Conservation (phyloP, 179 eudicot genomes). For the Actinidia arguta region DNA sequence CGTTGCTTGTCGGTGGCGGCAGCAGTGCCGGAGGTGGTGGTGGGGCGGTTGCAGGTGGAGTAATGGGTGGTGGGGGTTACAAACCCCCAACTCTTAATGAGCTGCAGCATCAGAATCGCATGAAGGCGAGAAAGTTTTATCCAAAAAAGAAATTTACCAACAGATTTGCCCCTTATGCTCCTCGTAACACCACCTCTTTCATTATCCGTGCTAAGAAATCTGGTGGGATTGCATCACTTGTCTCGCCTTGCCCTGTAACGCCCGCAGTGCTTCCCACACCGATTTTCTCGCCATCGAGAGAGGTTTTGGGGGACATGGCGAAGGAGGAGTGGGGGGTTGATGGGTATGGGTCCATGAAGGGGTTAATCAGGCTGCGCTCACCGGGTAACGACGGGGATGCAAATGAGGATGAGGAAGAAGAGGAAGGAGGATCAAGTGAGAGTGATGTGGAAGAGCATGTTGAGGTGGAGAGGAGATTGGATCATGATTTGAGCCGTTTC, state of each 20-base stretch:
- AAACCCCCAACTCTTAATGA: constrained; percentile 71
- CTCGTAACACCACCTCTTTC: constrained; percentile 88
- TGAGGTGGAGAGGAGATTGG: constrained; percentile 96
- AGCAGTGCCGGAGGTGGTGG: constrained; percentile 3
- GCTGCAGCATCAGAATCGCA: constrained; percentile 79
- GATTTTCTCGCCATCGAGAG: constrained; percentile 87
- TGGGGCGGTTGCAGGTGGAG: constrained; percentile 26
- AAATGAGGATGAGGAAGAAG: constrained; percentile 84
- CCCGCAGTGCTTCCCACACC: constrained; percentile 96
- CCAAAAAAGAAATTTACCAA: constrained; percentile 66
- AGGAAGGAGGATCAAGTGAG: constrained; percentile 85
- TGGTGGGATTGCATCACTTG: constrained; percentile 85
- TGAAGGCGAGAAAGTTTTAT: constrained; percentile 70
- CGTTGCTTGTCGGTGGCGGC: constrained; percentile 19
- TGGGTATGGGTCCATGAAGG: constrained; percentile 98
- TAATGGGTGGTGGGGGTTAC: constrained; percentile 36
- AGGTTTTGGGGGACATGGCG: constrained; percentile 94
- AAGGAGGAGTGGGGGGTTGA: constrained; percentile 99
- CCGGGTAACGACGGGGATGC: constrained; percentile 69
- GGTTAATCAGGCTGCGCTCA: constrained; percentile 88
- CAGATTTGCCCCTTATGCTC: constrained; percentile 88
- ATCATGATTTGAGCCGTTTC: constrained; percentile 93
- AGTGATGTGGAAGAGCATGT: constrained; percentile 99
- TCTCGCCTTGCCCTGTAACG: constrained; percentile 89
- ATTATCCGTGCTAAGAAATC: constrained; percentile 87